A percentile compares a stretch with the other conserved stretches of the same genome.
Conservation (phyloP, 495 filamentous ascomycete species). For the Patellaria atrata region DNA sequence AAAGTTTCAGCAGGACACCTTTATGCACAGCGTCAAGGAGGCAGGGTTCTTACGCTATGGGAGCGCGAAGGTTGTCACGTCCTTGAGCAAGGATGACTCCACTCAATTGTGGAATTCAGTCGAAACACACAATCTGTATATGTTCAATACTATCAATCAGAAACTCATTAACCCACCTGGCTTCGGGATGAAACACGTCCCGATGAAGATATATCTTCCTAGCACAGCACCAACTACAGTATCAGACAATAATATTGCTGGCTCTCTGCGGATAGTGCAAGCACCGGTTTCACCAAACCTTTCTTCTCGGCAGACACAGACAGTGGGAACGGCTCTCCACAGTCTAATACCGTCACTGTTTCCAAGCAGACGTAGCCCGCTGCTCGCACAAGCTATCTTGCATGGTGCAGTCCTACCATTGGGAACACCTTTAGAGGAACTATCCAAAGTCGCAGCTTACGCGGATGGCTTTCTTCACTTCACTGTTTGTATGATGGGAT, state of each 20-base stretch:
- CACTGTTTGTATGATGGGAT: slow-evolving; percentile 61
- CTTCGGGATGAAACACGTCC: slow-evolving; percentile 61
- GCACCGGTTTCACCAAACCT: slow-evolving; percentile 22
- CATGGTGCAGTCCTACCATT: slow-evolving; percentile 82
- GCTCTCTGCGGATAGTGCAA: slow-evolving; percentile 30
- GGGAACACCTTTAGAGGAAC: slow-evolving; percentile 66
- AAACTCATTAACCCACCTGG: slow-evolving; percentile 65
- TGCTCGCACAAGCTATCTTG: slow-evolving; percentile 81
- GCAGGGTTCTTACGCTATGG: slow-evolving; percentile 68
- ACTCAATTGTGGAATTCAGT: slow-evolving; percentile 77
- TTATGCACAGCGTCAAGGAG: slow-evolving; percentile 89
- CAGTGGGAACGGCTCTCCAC: slow-evolving; percentile 69
- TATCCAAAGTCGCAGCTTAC: slow-evolving; percentile 69
- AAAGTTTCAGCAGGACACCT: slow-evolving; percentile 60
- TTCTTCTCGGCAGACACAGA: slow-evolving; percentile 45
- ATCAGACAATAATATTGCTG: slow-evolving; percentile 30
- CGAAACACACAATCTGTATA: slow-evolving; percentile 55
- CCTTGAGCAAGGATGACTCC: slow-evolving; percentile 73
- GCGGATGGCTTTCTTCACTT: slow-evolving; percentile 86
- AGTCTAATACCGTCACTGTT: slow-evolving; percentile 68
- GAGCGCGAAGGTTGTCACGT: slow-evolving; percentile 87
- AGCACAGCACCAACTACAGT: slow-evolving; percentile 39
- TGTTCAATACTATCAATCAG: slow-evolving; percentile 59
- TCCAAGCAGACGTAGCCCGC: slow-evolving; percentile 66
- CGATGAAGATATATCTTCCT: slow-evolving; percentile 78